Conservation (phyloP, 306 rosid genomes). For the Malus asiatica region DNA sequence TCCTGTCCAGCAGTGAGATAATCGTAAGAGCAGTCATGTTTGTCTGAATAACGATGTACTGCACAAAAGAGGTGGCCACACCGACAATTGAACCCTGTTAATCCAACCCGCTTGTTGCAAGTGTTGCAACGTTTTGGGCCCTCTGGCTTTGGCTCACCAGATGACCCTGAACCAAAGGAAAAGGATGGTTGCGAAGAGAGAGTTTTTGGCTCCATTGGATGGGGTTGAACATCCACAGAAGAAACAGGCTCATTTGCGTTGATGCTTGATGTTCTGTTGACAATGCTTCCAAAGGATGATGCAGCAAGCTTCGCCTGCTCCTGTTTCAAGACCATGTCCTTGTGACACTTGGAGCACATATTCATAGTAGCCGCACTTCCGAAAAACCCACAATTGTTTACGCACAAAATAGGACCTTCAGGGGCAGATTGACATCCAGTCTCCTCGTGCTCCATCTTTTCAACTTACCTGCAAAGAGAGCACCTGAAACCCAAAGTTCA, state of each 20-base stretch:
- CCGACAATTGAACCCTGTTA: slow-evolving; percentile 85
- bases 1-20: slow-evolving; percentile 75
- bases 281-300: slow-evolving; percentile 69
- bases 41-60: slow-evolving; percentile 86
- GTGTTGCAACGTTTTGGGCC: slow-evolving; percentile 74
- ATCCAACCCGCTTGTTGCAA: slow-evolving; percentile 87
- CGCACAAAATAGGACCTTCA: slow-evolving; percentile 76
- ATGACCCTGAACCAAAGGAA: slow-evolving; percentile 32
- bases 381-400: slow-evolving; percentile 89
- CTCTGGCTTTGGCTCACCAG: slow-evolving; percentile 48
- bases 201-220: slow-evolving; percentile 43
- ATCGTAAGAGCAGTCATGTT: slow-evolving; percentile 72
- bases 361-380: slow-evolving; percentile 89
- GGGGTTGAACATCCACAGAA: slow-evolving; percentile 31
- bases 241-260: slow-evolving; percentile 34
- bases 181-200: slow-evolving; percentile 26
- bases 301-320: slow-evolving; percentile 88
- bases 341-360: slow-evolving; percentile 96
- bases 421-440: slow-evolving; percentile 93
- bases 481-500: neutral
- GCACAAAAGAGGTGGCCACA: slow-evolving; percentile 75
- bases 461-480: slow-evolving; percentile 45
- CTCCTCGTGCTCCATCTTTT: slow-evolving; percentile 77
- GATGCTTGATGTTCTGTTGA: slow-evolving; percentile 72
- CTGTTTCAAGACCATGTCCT: slow-evolving; percentile 68